phyloP scores from a whole-genome alignment of 768 basidiomycete species.

The Lactarius evosmus region DNA sequence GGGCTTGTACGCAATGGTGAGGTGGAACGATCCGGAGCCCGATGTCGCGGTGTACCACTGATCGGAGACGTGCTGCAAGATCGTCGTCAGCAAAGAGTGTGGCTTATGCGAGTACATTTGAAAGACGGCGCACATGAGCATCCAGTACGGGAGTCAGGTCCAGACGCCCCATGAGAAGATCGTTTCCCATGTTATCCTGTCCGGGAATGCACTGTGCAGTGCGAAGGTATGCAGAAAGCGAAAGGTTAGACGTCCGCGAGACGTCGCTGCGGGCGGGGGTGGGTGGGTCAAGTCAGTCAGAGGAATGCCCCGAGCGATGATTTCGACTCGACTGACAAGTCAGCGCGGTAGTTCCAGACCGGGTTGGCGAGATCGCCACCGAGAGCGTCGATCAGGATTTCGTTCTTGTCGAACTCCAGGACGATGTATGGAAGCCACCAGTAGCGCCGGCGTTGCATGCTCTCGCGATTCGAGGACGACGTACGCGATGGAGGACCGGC shows the following conservation, averaged over 20 bases:
- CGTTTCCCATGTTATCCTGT: conserved; percentile 95
- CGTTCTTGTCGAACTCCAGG: conserved; percentile 97
- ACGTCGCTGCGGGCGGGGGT: conserved; percentile 65
- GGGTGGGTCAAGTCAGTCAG: conserved; percentile 19
- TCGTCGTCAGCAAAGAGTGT: conserved; percentile 11
- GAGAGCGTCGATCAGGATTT: conserved; percentile 92
- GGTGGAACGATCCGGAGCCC: conserved; percentile 88
- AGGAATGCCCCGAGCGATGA: conserved; percentile 11
- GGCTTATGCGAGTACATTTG: conserved; percentile 6
- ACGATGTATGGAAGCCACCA: conserved; percentile 98
- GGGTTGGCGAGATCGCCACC: conserved; percentile 90
- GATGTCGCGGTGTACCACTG: conserved; percentile 86
- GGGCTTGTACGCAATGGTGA: conserved; percentile 93
- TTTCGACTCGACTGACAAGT: conserved; percentile 73
- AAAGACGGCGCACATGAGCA: conserved; percentile 52
- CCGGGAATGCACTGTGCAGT: conserved; percentile 69
- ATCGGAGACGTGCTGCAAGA: conserved; percentile 72
- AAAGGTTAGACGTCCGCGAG: conserved; percentile 87
- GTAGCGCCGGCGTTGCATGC: conserved; percentile 86
- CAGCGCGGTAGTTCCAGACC: conserved; percentile 93
- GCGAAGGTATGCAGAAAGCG: conserved; percentile 87
- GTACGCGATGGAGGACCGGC: conserved; percentile 51
- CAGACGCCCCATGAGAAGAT: conserved; percentile 88
- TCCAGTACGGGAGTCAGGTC: conserved; percentile 85
- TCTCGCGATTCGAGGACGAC: conserved; percentile 71